Evolutionary conservation across 2,329 filamentous ascomycete genomes (phyloP).

Genomic region (Neopestalotiopsis sp.): DNA sequence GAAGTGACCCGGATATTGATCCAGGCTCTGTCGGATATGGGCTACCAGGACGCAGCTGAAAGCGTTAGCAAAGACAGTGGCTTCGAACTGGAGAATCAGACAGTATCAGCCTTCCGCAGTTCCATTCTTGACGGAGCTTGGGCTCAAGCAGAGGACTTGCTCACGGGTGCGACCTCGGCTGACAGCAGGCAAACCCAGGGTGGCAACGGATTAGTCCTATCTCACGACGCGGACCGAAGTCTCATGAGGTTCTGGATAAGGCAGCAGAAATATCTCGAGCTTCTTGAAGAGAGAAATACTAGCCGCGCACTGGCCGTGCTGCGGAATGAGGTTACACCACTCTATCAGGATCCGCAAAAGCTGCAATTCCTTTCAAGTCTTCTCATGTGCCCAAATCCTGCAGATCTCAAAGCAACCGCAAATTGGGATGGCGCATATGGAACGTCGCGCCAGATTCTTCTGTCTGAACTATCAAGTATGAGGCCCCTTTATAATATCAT

Average conservation of each 20-base stretch:
- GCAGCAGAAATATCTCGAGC: constrained; percentile 93
- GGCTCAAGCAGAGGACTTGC: constrained; percentile 80
- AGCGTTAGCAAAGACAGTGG: constrained; percentile 82
- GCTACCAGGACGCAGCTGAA: constrained; percentile 78
- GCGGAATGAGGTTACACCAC: constrained; percentile 82
- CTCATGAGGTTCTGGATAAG: constrained; percentile 87
- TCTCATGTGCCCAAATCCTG: constrained; percentile 83
- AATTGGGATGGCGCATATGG: constrained; percentile 85
- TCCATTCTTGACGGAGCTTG: constrained; percentile 83
- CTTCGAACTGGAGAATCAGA: constrained; percentile 82
- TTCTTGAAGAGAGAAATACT: constrained; percentile 79
- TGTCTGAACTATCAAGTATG: constrained; percentile 85
- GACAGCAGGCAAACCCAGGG: constrained; percentile 36
- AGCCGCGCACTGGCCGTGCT: constrained; percentile 80
- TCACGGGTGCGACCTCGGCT: constrained; percentile 60
- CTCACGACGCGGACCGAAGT: constrained; percentile 74
- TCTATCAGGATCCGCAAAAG: constrained; percentile 78
- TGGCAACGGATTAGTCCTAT: constrained; percentile 71
- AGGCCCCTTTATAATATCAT: constrained; percentile 20
- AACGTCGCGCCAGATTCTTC: constrained; percentile 72
- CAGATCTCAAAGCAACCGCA: constrained; percentile 77
- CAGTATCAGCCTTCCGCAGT: constrained; percentile 83
- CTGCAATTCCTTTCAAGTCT: constrained; percentile 86
- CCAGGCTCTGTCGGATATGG: constrained; percentile 87
- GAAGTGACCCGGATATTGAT: constrained; percentile 93